Conservation (phyloP, 805 yeast genomes). For the Candida maesae region DNA sequence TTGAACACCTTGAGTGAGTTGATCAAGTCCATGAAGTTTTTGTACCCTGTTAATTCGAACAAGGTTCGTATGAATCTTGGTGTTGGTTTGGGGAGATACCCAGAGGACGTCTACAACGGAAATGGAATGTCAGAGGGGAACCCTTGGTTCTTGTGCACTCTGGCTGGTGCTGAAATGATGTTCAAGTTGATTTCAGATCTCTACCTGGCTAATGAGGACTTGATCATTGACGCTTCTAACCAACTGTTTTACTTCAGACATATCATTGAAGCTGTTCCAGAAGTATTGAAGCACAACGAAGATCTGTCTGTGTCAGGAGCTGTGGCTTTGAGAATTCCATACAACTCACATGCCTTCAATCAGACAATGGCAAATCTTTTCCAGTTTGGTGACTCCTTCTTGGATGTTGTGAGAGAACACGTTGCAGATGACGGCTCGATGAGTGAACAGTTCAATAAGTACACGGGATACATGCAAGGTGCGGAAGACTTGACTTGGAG, state of each 20-base stretch:
- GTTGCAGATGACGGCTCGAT: conserved; percentile 65
- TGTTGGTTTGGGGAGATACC: conserved; percentile 84
- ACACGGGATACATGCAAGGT: conserved; percentile 83
- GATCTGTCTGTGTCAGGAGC: conserved; percentile 1
- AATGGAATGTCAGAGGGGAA: conserved; percentile 70
- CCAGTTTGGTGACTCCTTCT: conserved; percentile 62
- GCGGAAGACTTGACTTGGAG: conserved; percentile 91
- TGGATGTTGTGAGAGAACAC: conserved; percentile 55
- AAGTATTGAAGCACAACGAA: neutral
- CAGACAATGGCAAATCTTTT: conserved; percentile 44
- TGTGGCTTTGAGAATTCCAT: conserved; percentile 24
- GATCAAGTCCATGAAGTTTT: conserved; percentile 60
- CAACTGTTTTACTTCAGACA: conserved; percentile 31
- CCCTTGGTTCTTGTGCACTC: conserved; percentile 88
- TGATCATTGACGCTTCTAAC: conserved; percentile 36
- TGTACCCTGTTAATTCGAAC: conserved; percentile 74
- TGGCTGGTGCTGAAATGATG: conserved; percentile 61
- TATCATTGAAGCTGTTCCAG: conserved; percentile 17
- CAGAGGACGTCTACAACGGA: conserved; percentile 89
- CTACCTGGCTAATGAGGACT: conserved; percentile 36
- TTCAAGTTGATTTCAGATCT: conserved; percentile 51
- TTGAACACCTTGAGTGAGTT: conserved; percentile 62
- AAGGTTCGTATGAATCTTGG: conserved; percentile 38
- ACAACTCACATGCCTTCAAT: conserved; percentile 38
- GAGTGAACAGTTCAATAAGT: conserved; percentile 85